Evolutionary conservation across 148 eudicot species (phyloP).

Genomic region (Drosera capensis): DNA sequence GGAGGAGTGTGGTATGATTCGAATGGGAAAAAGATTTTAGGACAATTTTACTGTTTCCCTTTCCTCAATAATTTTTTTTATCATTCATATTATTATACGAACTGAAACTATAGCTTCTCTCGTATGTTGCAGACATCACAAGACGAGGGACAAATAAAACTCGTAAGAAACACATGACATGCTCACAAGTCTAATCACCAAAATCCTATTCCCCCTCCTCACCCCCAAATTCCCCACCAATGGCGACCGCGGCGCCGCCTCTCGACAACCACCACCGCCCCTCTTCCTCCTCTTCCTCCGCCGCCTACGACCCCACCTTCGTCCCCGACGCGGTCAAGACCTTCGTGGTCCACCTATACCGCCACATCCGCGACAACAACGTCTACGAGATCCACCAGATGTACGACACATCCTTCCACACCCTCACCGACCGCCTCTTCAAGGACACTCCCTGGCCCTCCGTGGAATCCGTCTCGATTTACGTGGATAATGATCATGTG

Average conservation of each 20-base stretch:
- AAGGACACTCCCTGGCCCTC: conserved; percentile 93
- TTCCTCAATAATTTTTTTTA: too few relatives aligned
- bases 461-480: conserved; percentile 67
- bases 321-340: conserved; percentile 92
- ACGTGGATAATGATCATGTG: conserved; percentile 87
- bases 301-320: conserved; percentile 64
- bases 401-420: conserved; percentile 86
- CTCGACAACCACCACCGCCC: conserved; percentile 16
- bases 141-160: too few relatives aligned
- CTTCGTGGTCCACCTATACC: conserved; percentile 80
- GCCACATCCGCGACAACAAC: conserved; percentile 87
- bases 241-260: conserved; percentile 49
- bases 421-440: conserved; percentile 63
- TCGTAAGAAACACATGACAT: too few relatives aligned
- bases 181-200: too few relatives aligned
- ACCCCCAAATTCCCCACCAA: conserved; percentile 11
- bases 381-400: conserved; percentile 97
- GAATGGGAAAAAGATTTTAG: too few relatives aligned
- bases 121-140: too few relatives aligned
- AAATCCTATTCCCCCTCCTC: neutral
- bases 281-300: conserved; percentile 7
- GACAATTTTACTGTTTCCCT: too few relatives aligned
- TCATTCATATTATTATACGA: too few relatives aligned
- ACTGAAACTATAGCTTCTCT: too few relatives aligned
- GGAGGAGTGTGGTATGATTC: too few relatives aligned